Evolutionary conservation across 1,284 basidiomycete species (phyloP), one percentile per base, ranked within the genome.

Genomic region (Vanrija sp.): DNA sequence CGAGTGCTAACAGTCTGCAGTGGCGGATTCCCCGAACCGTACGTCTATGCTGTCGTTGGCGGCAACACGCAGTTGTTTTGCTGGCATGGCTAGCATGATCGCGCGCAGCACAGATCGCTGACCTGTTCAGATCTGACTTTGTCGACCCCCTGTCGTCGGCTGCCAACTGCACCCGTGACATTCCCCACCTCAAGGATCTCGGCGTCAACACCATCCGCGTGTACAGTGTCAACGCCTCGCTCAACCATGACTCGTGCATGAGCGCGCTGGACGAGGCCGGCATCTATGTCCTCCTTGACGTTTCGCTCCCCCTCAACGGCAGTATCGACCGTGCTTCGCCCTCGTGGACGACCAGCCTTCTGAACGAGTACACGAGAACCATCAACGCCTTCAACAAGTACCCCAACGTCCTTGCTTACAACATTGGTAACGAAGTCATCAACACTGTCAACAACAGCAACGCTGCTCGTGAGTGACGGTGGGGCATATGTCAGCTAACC

Each of bases 181-280:
- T 92, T 21, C 86, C 88, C 5, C 86, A 83, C 75, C 81, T 95
- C 43, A 79, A 86, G 71, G 68, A 76, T 53, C 66, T 79, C 15
- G 79, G 78, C 44, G 73, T 80, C 63, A 81, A 80, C 61, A 80
- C 87, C 39, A 80, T 95, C 49, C 86, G 91, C 56, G 86, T 88
- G 4, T 93, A 94, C 80, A 87, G 85, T 58, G 90, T 94, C 64
- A 83, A 94, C 72, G 83, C 89, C 0, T 80, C 85, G 28, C 75
- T 86, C 57, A 86, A 94, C 75, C 92, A 96, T 65, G 89, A 92
- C 71, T 79, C 78, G 1, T 96, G 92, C 75, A 95, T 96, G 92
- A 77, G 77, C 46, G 76, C 84, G 8, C 80, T 96, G 56, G 86
- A 85, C 66, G 78, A 79, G 40, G 89, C 89, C 42, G 87, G 87